Conservation (phyloP, 805 yeast species). For the Candida andamanensis region DNA sequence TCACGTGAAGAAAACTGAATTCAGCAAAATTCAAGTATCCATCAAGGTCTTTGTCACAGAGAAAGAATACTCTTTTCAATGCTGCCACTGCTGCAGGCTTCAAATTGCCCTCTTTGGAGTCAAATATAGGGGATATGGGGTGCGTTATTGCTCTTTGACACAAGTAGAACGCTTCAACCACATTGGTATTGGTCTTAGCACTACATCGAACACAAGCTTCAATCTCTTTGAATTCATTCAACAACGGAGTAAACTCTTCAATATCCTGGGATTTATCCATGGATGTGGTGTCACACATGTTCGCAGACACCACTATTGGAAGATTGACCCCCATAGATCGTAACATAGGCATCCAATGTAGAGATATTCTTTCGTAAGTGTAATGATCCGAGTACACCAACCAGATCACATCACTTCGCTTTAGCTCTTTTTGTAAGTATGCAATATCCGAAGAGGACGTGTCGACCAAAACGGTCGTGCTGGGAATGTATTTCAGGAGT, state of each 20-base stretch:
- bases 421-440: constrained; percentile 62
- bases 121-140: constrained; percentile 90
- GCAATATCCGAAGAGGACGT: constrained; percentile 65
- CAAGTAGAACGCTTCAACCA: constrained; percentile 85
- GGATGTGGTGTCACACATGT: constrained; percentile 63
- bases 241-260: constrained; percentile 80
- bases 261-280: constrained; percentile 39
- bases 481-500: constrained; percentile 31
- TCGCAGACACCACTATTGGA: constrained; percentile 89
- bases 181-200: constrained; percentile 78
- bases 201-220: constrained; percentile 88
- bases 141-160: constrained; percentile 92
- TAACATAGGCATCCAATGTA: constrained; percentile 93
- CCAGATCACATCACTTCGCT: constrained; percentile 88
- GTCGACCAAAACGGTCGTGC: constrained; percentile 69
- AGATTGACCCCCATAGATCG: constrained; percentile 90
- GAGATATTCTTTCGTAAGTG: constrained; percentile 84
- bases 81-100: constrained; percentile 78
- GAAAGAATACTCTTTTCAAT: constrained; percentile 70
- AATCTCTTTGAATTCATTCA: constrained; percentile 89
- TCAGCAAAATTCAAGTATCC: constrained; percentile 72
- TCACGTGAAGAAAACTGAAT: constrained; percentile 60
- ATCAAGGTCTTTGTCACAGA: constrained; percentile 89
- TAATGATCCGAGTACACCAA: constrained; percentile 92
- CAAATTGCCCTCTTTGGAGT: constrained; percentile 79